Conservation (phyloP, 768 basidiomycete species). For the Hygrocybe punicea region DNA sequence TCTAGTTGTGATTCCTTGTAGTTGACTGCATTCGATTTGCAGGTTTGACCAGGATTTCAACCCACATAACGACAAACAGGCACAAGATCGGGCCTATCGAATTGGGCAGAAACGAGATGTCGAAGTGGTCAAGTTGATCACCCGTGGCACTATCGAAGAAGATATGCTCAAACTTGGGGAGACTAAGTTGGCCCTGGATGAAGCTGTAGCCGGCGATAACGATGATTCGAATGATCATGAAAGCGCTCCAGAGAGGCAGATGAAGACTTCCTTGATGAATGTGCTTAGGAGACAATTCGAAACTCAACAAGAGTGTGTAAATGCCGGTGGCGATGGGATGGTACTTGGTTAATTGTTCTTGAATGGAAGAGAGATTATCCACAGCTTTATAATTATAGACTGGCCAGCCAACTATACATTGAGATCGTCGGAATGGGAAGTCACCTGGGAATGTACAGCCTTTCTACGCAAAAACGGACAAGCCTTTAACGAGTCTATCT, state of each 20-base stretch:
- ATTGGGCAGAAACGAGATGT: constrained; percentile 95
- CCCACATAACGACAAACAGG: constrained; percentile 95
- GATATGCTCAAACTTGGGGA: constrained; percentile 88
- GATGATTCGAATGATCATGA: constrained; percentile 62
- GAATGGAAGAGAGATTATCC: neutral
- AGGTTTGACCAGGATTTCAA: constrained; percentile 99
- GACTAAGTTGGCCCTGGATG: constrained; percentile 88
- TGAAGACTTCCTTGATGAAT: constrained; percentile 84
- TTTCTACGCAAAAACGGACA: constrained; percentile 42
- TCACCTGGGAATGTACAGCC: neutral
- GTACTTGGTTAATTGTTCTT: neutral
- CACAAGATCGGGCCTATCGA: constrained; percentile 94
- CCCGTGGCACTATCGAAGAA: constrained; percentile 90
- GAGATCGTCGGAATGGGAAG: neutral
- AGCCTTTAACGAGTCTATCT: constrained; percentile 69
- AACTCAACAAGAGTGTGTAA: constrained; percentile 40
- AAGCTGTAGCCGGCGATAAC: constrained; percentile 83
- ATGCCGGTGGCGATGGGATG: constrained; percentile 3
- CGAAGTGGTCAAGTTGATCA: constrained; percentile 91
- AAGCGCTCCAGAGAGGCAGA: constrained; percentile 68
- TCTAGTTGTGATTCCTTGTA: neutral
- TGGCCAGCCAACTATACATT: neutral
- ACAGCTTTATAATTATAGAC: too few relatives aligned
- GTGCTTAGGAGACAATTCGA: constrained; percentile 81
- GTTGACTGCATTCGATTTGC: constrained; percentile 5